Evolutionary conservation across 2,329 filamentous ascomycete species (phyloP).

Genomic region (Penicillium janthinellum): DNA sequence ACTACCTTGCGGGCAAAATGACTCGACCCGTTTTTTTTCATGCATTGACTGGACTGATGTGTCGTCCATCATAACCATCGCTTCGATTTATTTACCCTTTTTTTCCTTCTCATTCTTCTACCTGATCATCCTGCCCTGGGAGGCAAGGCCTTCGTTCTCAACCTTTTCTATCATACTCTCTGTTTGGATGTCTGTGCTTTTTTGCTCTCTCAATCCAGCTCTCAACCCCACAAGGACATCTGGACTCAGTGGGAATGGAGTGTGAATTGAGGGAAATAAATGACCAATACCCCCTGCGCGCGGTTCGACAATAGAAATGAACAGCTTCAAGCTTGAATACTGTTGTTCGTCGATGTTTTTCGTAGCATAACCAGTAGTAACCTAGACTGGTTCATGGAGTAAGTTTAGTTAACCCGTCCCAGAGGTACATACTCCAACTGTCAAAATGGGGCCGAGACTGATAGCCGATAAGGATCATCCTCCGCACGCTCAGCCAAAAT

Average conservation of each 20-base stretch:
- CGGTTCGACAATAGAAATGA: slow-evolving; percentile 25
- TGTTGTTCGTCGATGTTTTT: neutral
- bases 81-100: slow-evolving; percentile 11
- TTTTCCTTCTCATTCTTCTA: slow-evolving; percentile 5
- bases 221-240: neutral
- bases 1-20: slow-evolving; percentile 27
- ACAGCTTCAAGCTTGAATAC: slow-evolving; percentile 13
- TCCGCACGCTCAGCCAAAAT: slow-evolving; percentile 12
- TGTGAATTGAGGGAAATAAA: slow-evolving; percentile 11
- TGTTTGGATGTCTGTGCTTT: slow-evolving; percentile 12
- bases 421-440: too few relatives aligned
- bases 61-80: slow-evolving; percentile 12
- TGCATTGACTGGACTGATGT: neutral
- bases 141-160: slow-evolving; percentile 14
- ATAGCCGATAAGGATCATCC: slow-evolving; percentile 23
- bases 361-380: neutral
- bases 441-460: neutral
- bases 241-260: neutral
- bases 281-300: slow-evolving; percentile 27
- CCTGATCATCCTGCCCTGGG: slow-evolving; percentile 12
- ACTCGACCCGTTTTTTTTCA: slow-evolving; percentile 11
- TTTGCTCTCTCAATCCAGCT: slow-evolving; percentile 5
- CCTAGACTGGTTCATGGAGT: too few relatives aligned
- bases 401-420: too few relatives aligned
- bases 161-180: slow-evolving; percentile 4